Percentiles rank a stretch among this genome's conserved stretches.
Evolutionary conservation across 306 rosid species (phyloP).

Genomic region (Rosa persica): DNA sequence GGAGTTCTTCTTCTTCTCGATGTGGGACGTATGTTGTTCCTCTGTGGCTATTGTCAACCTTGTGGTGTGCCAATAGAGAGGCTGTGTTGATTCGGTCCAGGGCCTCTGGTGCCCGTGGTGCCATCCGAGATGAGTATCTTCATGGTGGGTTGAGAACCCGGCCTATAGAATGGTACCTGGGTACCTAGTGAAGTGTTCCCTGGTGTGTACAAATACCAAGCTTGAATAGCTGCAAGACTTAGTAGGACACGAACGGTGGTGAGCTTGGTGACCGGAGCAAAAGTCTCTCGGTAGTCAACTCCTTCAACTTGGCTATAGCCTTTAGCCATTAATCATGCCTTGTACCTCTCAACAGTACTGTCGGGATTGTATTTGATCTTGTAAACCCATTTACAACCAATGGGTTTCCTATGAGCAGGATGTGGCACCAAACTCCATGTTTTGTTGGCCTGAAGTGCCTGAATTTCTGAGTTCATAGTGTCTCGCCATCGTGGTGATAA

Average conservation of each 20-base stretch:
- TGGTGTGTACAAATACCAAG: too few species aligned
- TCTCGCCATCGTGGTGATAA: not conserved
- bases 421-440: not conserved
- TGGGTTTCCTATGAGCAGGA: not conserved
- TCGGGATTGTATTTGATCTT: not conserved
- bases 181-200: too few species aligned
- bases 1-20: too few species aligned
- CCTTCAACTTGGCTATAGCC: slow-evolving; percentile 1
- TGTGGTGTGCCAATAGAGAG: too few species aligned
- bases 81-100: too few species aligned
- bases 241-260: not conserved
- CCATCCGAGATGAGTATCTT: too few species aligned
- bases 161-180: too few species aligned
- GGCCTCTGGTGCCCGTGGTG: too few species aligned
- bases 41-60: too few species aligned
- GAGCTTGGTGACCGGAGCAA: not conserved
- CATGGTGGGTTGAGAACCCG: too few species aligned
- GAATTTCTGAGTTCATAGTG: not conserved
- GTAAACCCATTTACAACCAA: slow-evolving; percentile 1
- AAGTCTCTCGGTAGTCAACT: not conserved
- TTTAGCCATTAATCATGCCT: not conserved
- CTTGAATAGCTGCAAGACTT: not conserved
- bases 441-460: not conserved
- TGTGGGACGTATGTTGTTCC: too few species aligned
- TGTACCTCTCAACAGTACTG: not conserved